Evolutionary conservation across 2,329 filamentous ascomycete genomes (phyloP).

Genomic region (Pseudogymnoascus sp.): DNA sequence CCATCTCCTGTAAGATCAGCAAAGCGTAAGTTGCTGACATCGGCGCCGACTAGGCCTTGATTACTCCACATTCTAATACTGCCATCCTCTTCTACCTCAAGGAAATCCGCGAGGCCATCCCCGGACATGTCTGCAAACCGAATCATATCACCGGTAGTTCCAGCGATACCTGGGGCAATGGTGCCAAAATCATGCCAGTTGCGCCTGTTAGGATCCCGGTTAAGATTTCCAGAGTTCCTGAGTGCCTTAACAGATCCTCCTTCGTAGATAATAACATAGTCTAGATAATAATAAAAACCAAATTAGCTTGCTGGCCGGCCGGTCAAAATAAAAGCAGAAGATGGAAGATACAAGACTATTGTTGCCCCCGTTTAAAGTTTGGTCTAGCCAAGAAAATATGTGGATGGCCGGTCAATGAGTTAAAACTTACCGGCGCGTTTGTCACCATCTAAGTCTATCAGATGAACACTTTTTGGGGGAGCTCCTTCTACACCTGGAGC

Average conservation of each 20-base stretch:
- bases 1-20: conserved; percentile 32
- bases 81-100: background rate
- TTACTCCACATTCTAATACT: background rate
- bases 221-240: background rate
- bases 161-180: background rate
- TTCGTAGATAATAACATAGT: background rate
- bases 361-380: no score
- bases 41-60: conserved; percentile 13
- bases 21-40: conserved; percentile 31
- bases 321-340: background rate
- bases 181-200: background rate
- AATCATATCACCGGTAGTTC: background rate
- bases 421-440: background rate
- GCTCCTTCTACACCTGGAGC: no score
- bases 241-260: background rate
- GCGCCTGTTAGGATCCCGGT: background rate
- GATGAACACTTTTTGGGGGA: background rate
- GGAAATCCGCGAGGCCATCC: background rate
- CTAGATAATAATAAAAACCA: background rate
- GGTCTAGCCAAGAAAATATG: no score
- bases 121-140: background rate
- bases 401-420: no score
- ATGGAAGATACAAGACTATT: background rate
- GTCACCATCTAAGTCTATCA: background rate
- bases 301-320: background rate